phyloP scores from a whole-genome alignment of 352 stramenopile species.

The Phytophthora agathidicida region DNA sequence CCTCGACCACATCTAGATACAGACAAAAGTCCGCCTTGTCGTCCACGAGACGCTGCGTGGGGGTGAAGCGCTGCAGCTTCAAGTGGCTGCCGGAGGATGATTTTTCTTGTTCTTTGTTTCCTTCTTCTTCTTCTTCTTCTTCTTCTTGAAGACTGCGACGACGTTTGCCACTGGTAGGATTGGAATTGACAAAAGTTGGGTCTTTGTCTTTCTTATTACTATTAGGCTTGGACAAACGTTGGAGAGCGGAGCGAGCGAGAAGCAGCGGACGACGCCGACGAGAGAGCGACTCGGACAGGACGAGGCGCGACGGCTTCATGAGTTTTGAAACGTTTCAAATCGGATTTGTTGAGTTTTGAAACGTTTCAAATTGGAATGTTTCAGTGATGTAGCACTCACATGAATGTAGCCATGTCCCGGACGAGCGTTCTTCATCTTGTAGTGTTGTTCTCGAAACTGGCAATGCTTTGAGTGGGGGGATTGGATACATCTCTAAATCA shows the following conservation, averaged over 20 bases:
- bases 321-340: too few species aligned
- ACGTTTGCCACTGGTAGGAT: constrained; percentile 8
- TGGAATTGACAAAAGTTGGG: neutral
- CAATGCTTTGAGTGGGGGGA: too few species aligned
- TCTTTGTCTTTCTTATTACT: constrained; percentile 1
- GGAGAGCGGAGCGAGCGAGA: constrained; percentile 20
- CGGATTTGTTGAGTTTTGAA: too few species aligned
- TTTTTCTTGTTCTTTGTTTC: too few species aligned
- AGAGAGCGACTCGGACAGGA: constrained; percentile 15
- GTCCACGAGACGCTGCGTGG: constrained; percentile 31
- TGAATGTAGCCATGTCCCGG: neutral
- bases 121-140: too few species aligned
- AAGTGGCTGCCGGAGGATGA: constrained; percentile 35
- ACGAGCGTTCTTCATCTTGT: too few species aligned
- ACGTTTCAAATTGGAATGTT: neutral
- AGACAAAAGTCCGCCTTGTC: constrained; percentile 48
- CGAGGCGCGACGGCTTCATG: neutral
- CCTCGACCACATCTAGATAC: constrained; percentile 34
- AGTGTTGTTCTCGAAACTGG: too few species aligned
- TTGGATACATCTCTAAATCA: too few species aligned
- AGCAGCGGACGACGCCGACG: constrained; percentile 14
- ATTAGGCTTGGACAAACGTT: constrained; percentile 23
- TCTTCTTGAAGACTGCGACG: constrained; percentile 8
- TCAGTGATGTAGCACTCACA: neutral
- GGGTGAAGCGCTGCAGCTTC: constrained; percentile 41